A percentile compares a stretch with the other conserved stretches of the same genome.
These are phyloP conservation scores for Lyophyllum semitale DNA, from an alignment of 768 basidiomycete genomes.

Conservation along the genomic window DNA sequence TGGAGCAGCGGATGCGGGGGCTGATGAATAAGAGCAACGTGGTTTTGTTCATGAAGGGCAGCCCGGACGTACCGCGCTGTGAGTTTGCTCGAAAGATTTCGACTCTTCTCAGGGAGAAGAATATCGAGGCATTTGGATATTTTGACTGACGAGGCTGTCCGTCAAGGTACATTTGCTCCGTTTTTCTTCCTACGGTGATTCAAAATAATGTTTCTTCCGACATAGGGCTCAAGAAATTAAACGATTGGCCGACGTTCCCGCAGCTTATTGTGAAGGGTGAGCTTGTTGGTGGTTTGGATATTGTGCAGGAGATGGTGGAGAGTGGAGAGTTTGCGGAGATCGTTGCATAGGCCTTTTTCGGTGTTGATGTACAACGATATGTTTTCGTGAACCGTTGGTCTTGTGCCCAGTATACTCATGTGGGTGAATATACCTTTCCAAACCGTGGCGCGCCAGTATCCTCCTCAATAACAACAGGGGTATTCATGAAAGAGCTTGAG, in stretches of 20 bases:
- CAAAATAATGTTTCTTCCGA: too few species aligned
- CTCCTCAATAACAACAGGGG: too few species aligned
- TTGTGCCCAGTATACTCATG: too few species aligned
- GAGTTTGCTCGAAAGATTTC: slow-evolving; percentile 84
- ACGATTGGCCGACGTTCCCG: slow-evolving; percentile 91
- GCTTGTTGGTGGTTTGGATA: slow-evolving; percentile 92
- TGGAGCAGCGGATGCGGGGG: slow-evolving; percentile 58
- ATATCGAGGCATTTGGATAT: slow-evolving; percentile 78
- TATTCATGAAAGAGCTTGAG: too few species aligned
- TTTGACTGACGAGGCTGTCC: slow-evolving; percentile 74
- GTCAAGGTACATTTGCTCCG: slow-evolving; percentile 61
- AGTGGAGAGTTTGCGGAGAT: slow-evolving; percentile 72
- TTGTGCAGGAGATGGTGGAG: slow-evolving; percentile 86
- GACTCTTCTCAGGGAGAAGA: slow-evolving; percentile 61
- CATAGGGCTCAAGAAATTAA: slow-evolving; percentile 72
- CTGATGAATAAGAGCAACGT: slow-evolving; percentile 82
- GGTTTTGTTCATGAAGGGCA: slow-evolving; percentile 92
- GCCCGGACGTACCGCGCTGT: slow-evolving; percentile 74
- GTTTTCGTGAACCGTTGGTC: neutral
- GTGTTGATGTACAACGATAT: neutral
- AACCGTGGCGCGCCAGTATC: too few species aligned
- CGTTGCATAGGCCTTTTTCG: slow-evolving; percentile 21
- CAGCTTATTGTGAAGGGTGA: slow-evolving; percentile 89
- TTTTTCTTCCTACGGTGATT: too few species aligned
- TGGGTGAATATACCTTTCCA: slow-evolving; percentile 10